phyloP scores from a whole-genome alignment of 2,329 filamentous ascomycete genomes.

The Mycosphaerelloides madeirae region DNA sequence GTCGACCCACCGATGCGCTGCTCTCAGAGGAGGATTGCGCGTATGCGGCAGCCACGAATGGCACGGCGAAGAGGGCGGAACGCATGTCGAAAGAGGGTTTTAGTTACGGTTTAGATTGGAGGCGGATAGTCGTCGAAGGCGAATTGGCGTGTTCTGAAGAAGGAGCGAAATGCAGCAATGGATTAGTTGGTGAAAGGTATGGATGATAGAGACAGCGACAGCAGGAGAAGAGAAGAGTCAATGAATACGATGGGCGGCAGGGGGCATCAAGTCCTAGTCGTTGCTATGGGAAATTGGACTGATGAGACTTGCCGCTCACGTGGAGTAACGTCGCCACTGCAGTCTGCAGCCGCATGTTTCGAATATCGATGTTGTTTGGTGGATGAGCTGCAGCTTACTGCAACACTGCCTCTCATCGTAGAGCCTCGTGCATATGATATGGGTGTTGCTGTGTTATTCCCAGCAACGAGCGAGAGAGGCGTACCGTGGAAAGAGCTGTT shows the following conservation, averaged over 20 bases:
- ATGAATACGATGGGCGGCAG: no score
- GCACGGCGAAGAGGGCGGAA: conserved; percentile 40
- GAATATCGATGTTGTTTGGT: no score
- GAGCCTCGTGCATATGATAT: no score
- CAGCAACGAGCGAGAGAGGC: no score
- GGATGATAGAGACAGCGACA: conserved; percentile 1
- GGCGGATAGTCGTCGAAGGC: neutral
- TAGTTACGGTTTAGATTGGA: neutral
- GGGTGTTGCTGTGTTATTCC: no score
- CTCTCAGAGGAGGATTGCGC: conserved; percentile 30
- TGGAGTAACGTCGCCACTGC: no score
- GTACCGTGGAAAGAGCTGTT: no score
- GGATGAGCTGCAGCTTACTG: no score
- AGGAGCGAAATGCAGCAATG: neutral
- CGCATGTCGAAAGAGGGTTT: conserved; percentile 24
- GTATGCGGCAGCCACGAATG: conserved; percentile 40
- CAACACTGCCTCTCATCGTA: no score
- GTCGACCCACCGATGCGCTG: conserved; percentile 1
- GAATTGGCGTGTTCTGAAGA: neutral
- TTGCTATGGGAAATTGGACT: no score
- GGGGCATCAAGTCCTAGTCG: neutral
- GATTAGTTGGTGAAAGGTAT: neutral
- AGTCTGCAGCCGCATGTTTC: no score
- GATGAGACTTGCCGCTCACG: no score
- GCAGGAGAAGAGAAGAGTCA: neutral